These are phyloP conservation scores for Mycena haematopus DNA, from an alignment of 768 basidiomycete species.

Conservation along the genomic window DNA sequence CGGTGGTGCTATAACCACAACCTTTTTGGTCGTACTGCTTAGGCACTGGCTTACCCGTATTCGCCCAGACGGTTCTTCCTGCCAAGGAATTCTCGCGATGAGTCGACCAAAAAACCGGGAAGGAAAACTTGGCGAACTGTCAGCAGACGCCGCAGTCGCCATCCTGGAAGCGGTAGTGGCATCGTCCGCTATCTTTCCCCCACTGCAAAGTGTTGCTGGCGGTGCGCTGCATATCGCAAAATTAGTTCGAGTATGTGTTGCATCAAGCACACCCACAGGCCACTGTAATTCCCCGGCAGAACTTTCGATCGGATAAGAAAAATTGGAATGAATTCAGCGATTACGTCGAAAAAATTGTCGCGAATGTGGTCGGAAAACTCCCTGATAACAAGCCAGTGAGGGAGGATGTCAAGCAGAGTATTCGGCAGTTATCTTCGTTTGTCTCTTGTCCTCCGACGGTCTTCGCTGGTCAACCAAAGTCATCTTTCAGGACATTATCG, in stretches of 20 bases:
- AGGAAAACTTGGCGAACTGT: neutral
- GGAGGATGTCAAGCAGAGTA: conserved; percentile 1
- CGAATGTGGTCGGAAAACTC: neutral
- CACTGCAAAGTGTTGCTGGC: neutral
- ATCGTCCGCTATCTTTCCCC: neutral
- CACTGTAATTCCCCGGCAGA: neutral
- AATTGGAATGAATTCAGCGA: neutral
- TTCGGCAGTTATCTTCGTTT: neutral
- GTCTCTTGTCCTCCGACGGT: neutral
- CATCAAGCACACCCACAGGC: neutral
- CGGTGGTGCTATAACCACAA: too few relatives aligned
- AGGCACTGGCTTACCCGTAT: too few relatives aligned
- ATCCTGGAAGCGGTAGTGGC: neutral
- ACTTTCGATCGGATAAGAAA: conserved; percentile 2
- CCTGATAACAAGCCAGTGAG: neutral
- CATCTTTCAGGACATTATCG: neutral
- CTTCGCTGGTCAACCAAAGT: too few relatives aligned
- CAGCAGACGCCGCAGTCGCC: neutral
- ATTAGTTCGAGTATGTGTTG: neutral
- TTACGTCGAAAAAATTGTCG: neutral
- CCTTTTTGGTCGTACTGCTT: too few relatives aligned
- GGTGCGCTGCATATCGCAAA: neutral
- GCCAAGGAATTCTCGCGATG: neutral
- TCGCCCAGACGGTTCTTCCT: too few relatives aligned
- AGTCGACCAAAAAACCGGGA: neutral